Evolutionary conservation across 768 basidiomycete genomes (phyloP).

Genomic region (Naematelia encephala): DNA sequence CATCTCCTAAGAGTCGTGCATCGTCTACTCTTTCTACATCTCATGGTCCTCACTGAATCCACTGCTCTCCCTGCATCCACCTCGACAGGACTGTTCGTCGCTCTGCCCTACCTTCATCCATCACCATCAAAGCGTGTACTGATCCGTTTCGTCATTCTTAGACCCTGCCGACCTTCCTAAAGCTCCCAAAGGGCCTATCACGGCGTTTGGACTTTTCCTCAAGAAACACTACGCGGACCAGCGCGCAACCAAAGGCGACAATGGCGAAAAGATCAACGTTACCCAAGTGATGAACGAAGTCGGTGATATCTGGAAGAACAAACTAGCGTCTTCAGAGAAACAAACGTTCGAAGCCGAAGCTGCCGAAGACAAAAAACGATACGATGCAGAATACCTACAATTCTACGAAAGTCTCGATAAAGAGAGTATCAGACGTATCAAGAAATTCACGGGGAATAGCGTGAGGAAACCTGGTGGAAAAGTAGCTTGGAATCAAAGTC

Average conservation of each 20-base stretch:
- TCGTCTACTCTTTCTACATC: too few relatives aligned
- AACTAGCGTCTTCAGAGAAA: conserved; percentile 16
- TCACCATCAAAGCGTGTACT: neutral
- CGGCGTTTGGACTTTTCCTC: conserved; percentile 34
- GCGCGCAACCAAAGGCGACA: conserved; percentile 3
- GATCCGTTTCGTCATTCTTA: neutral
- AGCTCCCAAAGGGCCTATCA: conserved; percentile 20
- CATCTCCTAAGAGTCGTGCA: too few relatives aligned
- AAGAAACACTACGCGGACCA: conserved; percentile 26
- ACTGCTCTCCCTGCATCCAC: too few relatives aligned
- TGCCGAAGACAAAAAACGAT: conserved; percentile 10
- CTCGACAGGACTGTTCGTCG: neutral
- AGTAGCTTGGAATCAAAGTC: conserved; percentile 12
- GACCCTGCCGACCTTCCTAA: conserved; percentile 25
- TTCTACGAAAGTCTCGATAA: conserved; percentile 24
- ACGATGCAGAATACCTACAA: conserved; percentile 22
- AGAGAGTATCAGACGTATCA: conserved; percentile 22
- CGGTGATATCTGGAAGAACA: conserved; percentile 22
- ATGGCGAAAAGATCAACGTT: conserved; percentile 24
- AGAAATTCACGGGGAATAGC: conserved; percentile 28
- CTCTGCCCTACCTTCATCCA: neutral
- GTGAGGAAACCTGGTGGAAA: conserved; percentile 29
- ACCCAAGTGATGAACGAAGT: conserved; percentile 9
- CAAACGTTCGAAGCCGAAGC: conserved; percentile 13
- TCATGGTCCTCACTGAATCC: too few relatives aligned